A percentile compares a stretch with the other conserved stretches of the same genome.
phyloP scores from a whole-genome alignment of 495 filamentous ascomycete genomes.

The Xylaria telfairii region DNA sequence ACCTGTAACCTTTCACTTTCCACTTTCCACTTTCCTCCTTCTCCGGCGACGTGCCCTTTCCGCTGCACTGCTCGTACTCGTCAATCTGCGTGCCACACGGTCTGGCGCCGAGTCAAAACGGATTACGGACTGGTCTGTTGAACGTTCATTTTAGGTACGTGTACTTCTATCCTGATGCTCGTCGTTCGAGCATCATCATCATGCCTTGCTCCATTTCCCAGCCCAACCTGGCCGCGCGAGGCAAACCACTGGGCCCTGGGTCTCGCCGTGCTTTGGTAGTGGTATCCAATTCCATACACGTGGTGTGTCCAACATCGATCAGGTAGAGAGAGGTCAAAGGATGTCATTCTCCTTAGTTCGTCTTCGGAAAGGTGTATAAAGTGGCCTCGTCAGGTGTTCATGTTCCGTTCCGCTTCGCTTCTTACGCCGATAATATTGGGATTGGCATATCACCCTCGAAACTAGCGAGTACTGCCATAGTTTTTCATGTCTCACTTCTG shows the following conservation, averaged over 20 bases:
- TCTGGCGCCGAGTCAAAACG: constrained; percentile 20
- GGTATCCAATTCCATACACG: background rate
- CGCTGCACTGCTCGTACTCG: constrained; percentile 8
- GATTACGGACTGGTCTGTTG: constrained; percentile 29
- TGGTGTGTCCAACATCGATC: background rate
- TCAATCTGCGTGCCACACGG: constrained; percentile 9
- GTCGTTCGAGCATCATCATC: background rate
- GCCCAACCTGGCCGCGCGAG: background rate
- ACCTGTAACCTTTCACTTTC: constrained; percentile 20
- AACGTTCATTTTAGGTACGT: constrained; percentile 27
- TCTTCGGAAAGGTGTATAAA: background rate
- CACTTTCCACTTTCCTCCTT: constrained; percentile 13
- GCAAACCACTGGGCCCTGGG: background rate
- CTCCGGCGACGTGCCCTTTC: constrained; percentile 22
- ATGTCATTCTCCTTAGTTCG: background rate
- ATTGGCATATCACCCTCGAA: background rate
- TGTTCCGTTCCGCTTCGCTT: background rate
- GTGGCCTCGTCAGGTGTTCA: background rate
- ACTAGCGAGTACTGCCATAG: background rate
- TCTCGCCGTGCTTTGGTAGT: background rate
- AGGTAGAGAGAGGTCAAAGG: background rate
- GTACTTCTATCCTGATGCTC: background rate
- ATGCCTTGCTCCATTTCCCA: background rate
- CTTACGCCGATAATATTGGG: background rate
- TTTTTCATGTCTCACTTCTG: constrained; percentile 12